Evolutionary conservation across 164 flowering plant species (phyloP), one percentile per base, ranked within the genome.

Genomic region (Dillenia suffruticosa): DNA sequence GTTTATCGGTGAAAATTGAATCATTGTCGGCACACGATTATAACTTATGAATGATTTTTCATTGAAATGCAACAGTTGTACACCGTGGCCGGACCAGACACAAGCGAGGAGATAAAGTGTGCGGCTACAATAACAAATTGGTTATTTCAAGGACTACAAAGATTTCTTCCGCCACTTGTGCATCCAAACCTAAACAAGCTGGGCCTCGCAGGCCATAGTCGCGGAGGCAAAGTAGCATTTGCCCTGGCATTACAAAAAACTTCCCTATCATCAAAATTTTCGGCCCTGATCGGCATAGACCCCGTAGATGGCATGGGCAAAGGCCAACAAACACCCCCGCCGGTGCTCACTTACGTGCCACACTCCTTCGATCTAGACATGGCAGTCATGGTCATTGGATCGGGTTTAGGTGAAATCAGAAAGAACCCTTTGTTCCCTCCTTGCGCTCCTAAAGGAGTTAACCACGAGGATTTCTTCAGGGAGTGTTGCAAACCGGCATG

Each of bases 221-320:
- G 96, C 0, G 96, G 98, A 2, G 98, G 94, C 54, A 93, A 93
- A 72, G 78, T 72, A 0, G 93, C 96, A 10, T 90, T 92, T 61
- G 92, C 88, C 1, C 68, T 86, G 0, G 92, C 89, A n/a, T 63
- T 86, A 0, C 51, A 46, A n/a, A 82, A 76, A 63, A 49, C 67
- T 17, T 48, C 59, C 16, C 72, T 82, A 9, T 51, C 75, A 3
- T 17, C 79, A 0, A 81, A 79, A 59, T 77, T 84, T 24, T 84
- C 92, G 22, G 97, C 87, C 57, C 52, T 88, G 17, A 81, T 93
- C 17, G 98, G 96, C n/a, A 64, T 93, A 11, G 97, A 93, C 74
- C 98, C 97, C 12, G 96, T 90, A n/a, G 98, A 93, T 56, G 98
- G 97, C 60, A 82, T 74, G 83, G 84, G 60, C 74, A 75, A 70